Conservation (phyloP, 768 basidiomycete genomes). For the Collybia nuda region DNA sequence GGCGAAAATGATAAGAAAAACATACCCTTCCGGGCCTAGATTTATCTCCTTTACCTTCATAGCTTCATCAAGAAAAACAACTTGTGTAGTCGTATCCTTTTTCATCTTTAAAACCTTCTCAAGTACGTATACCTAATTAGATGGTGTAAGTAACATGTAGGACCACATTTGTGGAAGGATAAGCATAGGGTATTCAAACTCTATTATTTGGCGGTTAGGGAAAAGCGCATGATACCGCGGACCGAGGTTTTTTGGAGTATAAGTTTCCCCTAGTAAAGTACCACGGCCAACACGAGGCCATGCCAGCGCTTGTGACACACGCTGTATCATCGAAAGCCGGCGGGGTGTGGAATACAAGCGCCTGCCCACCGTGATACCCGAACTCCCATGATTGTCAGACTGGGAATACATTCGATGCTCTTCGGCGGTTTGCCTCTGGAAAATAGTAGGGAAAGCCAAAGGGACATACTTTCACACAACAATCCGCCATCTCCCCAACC, state of each 20-base stretch:
- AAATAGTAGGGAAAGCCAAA: not conserved
- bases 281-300: slow-evolving; percentile 10
- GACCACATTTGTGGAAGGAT: not conserved
- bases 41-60: slow-evolving; percentile 64
- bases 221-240: not conserved
- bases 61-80: slow-evolving; percentile 86
- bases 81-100: slow-evolving; percentile 75
- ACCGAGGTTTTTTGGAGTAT: slow-evolving; percentile 2
- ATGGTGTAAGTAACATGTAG: not conserved
- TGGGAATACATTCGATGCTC: too few species aligned
- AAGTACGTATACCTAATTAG: slow-evolving; percentile 80
- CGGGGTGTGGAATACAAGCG: not conserved
- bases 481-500: slow-evolving; percentile 85
- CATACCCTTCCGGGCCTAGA: not conserved
- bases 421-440: not conserved
- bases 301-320: slow-evolving; percentile 12
- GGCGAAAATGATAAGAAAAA: not conserved
- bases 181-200: not conserved
- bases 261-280: not conserved
- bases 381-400: not conserved
- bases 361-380: not conserved
- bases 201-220: not conserved
- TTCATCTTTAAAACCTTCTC: slow-evolving; percentile 93
- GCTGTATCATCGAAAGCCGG: slow-evolving; percentile 2
- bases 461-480: slow-evolving; percentile 76